phyloP scores from a whole-genome alignment of 2,329 filamentous ascomycete genomes.

The Penicillium sp. region DNA sequence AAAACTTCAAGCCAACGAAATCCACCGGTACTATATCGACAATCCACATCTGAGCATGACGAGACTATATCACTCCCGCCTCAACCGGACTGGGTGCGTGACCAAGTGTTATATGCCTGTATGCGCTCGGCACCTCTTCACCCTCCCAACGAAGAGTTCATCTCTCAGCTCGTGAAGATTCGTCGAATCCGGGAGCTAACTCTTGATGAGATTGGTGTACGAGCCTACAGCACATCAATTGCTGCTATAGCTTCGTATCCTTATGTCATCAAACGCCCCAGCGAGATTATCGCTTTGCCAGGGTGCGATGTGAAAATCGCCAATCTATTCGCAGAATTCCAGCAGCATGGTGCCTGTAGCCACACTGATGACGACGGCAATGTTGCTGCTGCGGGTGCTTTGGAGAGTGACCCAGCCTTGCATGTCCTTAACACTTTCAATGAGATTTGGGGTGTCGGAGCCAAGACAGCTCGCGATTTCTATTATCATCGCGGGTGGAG shows the following conservation, averaged over 20 bases:
- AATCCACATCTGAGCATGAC: slow-evolving; percentile 79
- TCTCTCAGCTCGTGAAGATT: slow-evolving; percentile 72
- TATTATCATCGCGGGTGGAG: slow-evolving; percentile 75
- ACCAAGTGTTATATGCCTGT: slow-evolving; percentile 72
- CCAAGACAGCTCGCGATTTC: slow-evolving; percentile 76
- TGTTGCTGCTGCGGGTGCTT: slow-evolving; percentile 64
- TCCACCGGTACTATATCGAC: slow-evolving; percentile 56
- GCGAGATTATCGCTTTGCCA: slow-evolving; percentile 59
- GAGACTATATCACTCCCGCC: slow-evolving; percentile 58
- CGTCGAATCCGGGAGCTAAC: slow-evolving; percentile 68
- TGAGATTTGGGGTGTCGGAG: slow-evolving; percentile 89
- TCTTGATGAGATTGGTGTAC: slow-evolving; percentile 74
- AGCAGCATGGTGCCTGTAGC: slow-evolving; percentile 35
- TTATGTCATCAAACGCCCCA: slow-evolving; percentile 47
- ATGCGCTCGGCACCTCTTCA: slow-evolving; percentile 71
- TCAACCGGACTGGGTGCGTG: slow-evolving; percentile 67
- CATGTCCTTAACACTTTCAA: slow-evolving; percentile 70
- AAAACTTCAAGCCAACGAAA: slow-evolving; percentile 23
- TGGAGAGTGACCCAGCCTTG: slow-evolving; percentile 65
- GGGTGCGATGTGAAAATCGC: slow-evolving; percentile 81
- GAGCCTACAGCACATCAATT: slow-evolving; percentile 86
- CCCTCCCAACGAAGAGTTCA: slow-evolving; percentile 73
- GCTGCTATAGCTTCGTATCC: slow-evolving; percentile 83
- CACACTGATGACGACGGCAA: slow-evolving; percentile 49
- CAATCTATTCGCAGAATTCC: slow-evolving; percentile 75